Conservation (phyloP, 306 rosid genomes). For the Gynostemma pentaphyllum region DNA sequence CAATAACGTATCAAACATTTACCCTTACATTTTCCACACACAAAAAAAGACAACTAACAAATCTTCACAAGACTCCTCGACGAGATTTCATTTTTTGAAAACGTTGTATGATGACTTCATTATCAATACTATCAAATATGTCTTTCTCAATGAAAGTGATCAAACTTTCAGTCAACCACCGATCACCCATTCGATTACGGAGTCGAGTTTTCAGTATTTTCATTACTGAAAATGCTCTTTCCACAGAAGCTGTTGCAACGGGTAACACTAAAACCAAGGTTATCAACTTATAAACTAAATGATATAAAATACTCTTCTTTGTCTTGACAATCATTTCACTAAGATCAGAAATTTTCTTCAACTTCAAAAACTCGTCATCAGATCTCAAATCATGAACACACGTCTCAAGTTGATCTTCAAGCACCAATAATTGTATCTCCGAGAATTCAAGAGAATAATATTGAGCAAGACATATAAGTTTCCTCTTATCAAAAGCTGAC, state of each 20-base stretch:
- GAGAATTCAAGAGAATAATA: background rate
- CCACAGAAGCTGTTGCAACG: background rate
- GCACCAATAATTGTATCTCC: too few species aligned
- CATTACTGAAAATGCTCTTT: background rate
- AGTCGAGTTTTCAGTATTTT: background rate
- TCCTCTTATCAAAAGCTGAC: background rate
- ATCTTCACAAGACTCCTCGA: too few species aligned
- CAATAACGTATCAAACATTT: too few species aligned
- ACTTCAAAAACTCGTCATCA: background rate
- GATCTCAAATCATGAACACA: background rate
- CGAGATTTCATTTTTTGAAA: too few species aligned
- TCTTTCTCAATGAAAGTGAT: too few species aligned
- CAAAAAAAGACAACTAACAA: too few species aligned
- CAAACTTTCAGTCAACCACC: too few species aligned
- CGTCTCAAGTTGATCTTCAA: background rate
- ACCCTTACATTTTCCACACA: too few species aligned
- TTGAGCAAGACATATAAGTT: background rate
- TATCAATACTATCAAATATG: too few species aligned
- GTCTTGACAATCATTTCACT: background rate
- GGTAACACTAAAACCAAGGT: background rate
- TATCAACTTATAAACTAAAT: background rate
- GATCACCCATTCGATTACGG: background rate
- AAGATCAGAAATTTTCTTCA: background rate
- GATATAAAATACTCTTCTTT: background rate
- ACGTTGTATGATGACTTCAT: too few species aligned